Percentiles rank a stretch among this genome's conserved stretches.
Conservation (phyloP, 495 filamentous ascomycete genomes). For the Penicillium taxi region DNA sequence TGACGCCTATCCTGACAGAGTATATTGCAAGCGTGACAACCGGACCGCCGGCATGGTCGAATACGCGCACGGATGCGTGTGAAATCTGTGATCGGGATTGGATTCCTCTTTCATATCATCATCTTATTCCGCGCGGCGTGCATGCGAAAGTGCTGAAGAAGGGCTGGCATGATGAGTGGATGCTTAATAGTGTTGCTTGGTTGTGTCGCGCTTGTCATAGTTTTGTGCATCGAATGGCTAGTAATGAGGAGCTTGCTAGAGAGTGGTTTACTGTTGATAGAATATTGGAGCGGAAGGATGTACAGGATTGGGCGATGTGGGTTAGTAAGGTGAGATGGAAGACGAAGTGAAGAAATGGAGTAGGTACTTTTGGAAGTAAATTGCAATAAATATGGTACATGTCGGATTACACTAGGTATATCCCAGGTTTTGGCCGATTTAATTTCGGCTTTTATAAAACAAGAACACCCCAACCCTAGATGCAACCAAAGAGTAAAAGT, state of each 20-base stretch:
- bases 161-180: slow-evolving; percentile 71
- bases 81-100: slow-evolving; percentile 76
- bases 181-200: slow-evolving; percentile 78
- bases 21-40: slow-evolving; percentile 49
- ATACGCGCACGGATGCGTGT: slow-evolving; percentile 53
- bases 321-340: slow-evolving; percentile 60
- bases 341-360: slow-evolving; percentile 27
- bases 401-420: too few relatives aligned
- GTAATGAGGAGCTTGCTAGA: slow-evolving; percentile 72
- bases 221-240: slow-evolving; percentile 70
- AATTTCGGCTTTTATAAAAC: too few relatives aligned
- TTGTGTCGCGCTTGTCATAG: slow-evolving; percentile 81
- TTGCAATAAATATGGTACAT: too few relatives aligned
- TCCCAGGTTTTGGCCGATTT: too few relatives aligned
- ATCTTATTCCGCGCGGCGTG: slow-evolving; percentile 68
- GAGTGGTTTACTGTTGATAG: slow-evolving; percentile 65
- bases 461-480: slow-evolving; percentile 14
- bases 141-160: slow-evolving; percentile 74
- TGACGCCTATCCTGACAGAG: slow-evolving; percentile 50
- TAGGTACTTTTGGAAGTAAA: not conserved
- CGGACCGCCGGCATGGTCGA: slow-evolving; percentile 52
- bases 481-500: slow-evolving; percentile 4
- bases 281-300: slow-evolving; percentile 63
- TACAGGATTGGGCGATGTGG: slow-evolving; percentile 61
- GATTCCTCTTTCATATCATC: slow-evolving; percentile 75